These are phyloP conservation scores for Syzygium grande DNA, from an alignment of 345 rosid genomes.

Conservation along the genomic window DNA sequence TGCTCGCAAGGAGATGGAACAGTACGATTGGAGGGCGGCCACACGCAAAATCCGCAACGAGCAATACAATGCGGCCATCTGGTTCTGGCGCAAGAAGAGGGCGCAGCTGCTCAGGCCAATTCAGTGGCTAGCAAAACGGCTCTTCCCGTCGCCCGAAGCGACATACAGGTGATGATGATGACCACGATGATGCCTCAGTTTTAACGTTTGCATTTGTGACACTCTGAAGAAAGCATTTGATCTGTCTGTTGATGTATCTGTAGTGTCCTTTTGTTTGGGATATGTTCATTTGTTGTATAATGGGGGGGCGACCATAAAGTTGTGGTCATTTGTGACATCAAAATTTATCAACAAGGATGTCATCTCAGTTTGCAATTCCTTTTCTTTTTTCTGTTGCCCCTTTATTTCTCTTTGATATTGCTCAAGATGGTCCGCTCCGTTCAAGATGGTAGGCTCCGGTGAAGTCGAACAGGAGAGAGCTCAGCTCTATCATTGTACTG, in stretches of 20 bases:
- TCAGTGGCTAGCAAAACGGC: conserved; percentile 54
- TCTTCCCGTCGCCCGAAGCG: conserved; percentile 60
- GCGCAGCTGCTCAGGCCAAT: conserved; percentile 66
- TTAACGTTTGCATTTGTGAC: not conserved
- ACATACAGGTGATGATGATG: not conserved
- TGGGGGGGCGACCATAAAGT: not conserved
- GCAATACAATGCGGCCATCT: conserved; percentile 87
- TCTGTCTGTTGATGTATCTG: not conserved
- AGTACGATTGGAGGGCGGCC: conserved; percentile 96
- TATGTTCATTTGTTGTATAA: not conserved
- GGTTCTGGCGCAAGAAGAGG: conserved; percentile 94
- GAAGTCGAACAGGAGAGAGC: not conserved
- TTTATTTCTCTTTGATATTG: not conserved
- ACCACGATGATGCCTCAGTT: not conserved
- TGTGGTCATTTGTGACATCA: not conserved
- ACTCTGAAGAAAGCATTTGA: not conserved
- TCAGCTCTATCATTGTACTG: not conserved
- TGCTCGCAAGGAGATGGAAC: conserved; percentile 78
- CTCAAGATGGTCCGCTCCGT: not conserved
- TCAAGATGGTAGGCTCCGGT: not conserved
- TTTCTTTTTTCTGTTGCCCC: not conserved
- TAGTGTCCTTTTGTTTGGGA: not conserved
- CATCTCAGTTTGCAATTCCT: not conserved
- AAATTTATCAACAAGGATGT: not conserved
- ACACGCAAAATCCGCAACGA: conserved; percentile 80